Base-by-base conservation (phyloP, 352 stramenopile genomes). In the Phytophthora palmivora region DNA sequence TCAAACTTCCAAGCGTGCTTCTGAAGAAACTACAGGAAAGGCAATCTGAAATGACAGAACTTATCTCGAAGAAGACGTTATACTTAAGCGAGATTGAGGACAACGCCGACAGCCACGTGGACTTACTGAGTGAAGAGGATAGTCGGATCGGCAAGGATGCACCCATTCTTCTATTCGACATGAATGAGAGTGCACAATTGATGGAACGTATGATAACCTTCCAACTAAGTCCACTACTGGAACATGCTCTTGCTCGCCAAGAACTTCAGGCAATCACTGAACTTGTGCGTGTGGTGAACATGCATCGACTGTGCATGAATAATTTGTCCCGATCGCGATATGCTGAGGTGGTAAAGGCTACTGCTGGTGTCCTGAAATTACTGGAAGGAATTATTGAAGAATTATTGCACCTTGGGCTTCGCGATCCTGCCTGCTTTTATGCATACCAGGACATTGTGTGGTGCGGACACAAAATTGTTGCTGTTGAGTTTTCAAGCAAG, bases 371-470 rank as follows among this genome's bases (percentile, higher is more conserved):
- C 0, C 56, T 95, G 21, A 42, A 52, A 5, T 58, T 66, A 10
- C 26, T 95, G 6, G 76, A 92, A 45, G n/a, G 44, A 2, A 73
- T 93, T 16, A 61, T 95, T 33, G 79, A 86, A 24, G 73, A 70
- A 3, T 30, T 89, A 0, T 44, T 93, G 32, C 65, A 70, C 9
- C 57, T 92, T 8, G 78, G 82, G 2, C 58, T 89, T 41, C 84
- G 86, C 4, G 78, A 82, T 41, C 84, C 86, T 16, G 66, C 79
- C 15, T 89, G 66, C 12, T 93, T 86, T 59, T 76, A 88, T 42
- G 80, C 82, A 6, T 95, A 93, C 58, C 84, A 96, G 56, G 85
- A 96, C 36, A 84, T 96, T 43, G 74, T 91, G n/a, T 96, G 88
- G 88, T 88, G 84, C 36, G 87, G 83, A 0, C 85, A 94, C 58